Evolutionary conservation across 441 rosid species (phyloP), one percentile per base, ranked within the genome.

Genomic region (Erodium moschatum): DNA sequence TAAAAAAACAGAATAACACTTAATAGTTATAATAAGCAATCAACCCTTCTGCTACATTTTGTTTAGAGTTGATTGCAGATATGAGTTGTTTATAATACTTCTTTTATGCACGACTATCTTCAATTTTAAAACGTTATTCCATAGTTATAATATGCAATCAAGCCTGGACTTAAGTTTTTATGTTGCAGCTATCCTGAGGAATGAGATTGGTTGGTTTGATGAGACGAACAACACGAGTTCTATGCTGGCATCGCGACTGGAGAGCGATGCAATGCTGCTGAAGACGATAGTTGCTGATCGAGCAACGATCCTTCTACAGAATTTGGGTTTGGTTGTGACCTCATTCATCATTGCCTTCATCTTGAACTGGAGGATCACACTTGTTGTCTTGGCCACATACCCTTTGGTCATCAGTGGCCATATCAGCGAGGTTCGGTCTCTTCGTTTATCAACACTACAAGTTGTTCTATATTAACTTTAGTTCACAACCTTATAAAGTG

Each of bases 121-220:
- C n/a, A n/a, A n/a, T n/a, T n/a, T n/a, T n/a, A n/a, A n/a, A n/a
- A n/a, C n/a, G n/a, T n/a, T n/a, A n/a, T n/a, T n/a, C n/a, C n/a
- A 8, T 35, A 35, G 9, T 7, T 35, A 35, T 35, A n/a, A n/a
- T n/a, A 1, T 35, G 40, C 8, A 35, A 35, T 6, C 9, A 5
- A 0, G 8, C 40, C 40, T 5, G n/a, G n/a, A n/a, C n/a, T n/a
- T n/a, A n/a, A n/a, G n/a, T 35, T 35, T 5, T 40, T 8, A 9
- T 40, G 44, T 40, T 7, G 44, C 44, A 40, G 44, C 96, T 0
- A 95, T 95, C 42, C 89, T 95, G n/a, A 92, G 86, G 77, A 95
- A 95, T 72, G 99, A 95, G 76, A 87, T 95, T 88, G 97, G 96
- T 44, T 95, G 99, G 99, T 95, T 91, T 38, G 99, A 95, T 81